Percentiles rank a stretch among this genome's conserved stretches.
Conservation (phyloP, 2,329 filamentous ascomycete species). For the Penicillium sp. region DNA sequence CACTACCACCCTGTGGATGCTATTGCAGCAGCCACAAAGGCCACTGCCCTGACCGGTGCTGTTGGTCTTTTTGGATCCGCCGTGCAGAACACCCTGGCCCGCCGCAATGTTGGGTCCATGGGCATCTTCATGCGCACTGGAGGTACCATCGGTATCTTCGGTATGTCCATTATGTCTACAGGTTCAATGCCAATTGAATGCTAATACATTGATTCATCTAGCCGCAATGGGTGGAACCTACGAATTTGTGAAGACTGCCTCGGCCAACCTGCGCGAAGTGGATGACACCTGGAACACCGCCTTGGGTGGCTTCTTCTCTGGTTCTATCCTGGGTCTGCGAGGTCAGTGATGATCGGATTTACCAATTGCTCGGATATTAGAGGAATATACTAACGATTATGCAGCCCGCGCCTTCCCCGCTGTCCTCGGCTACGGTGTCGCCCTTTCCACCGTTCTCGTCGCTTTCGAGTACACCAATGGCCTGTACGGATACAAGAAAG, state of each 20-base stretch:
- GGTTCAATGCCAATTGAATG: neutral
- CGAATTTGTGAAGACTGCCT: slow-evolving; percentile 72
- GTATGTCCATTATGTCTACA: slow-evolving; percentile 47
- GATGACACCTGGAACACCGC: slow-evolving; percentile 75
- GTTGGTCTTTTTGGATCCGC: slow-evolving; percentile 72
- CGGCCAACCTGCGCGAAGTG: slow-evolving; percentile 82
- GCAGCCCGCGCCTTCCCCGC: slow-evolving; percentile 66
- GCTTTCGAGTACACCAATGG: slow-evolving; percentile 69
- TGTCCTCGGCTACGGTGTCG: slow-evolving; percentile 67
- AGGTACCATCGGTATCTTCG: slow-evolving; percentile 67
- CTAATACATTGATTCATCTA: slow-evolving; percentile 36
- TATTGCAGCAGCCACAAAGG: slow-evolving; percentile 65
- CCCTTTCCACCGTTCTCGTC: slow-evolving; percentile 59
- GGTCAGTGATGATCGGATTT: slow-evolving; percentile 52
- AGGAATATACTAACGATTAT: neutral
- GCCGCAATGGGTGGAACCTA: slow-evolving; percentile 74
- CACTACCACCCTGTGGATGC: slow-evolving; percentile 74
- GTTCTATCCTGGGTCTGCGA: slow-evolving; percentile 69
- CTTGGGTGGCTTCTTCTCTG: slow-evolving; percentile 74
- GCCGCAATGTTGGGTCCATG: slow-evolving; percentile 76
- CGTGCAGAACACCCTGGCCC: slow-evolving; percentile 82
- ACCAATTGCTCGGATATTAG: neutral
- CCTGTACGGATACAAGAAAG: slow-evolving; percentile 56
- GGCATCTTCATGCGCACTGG: slow-evolving; percentile 80
- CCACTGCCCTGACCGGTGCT: slow-evolving; percentile 63